Conservation (phyloP, 192 early-diverging fungal genomes). For the Chytriomyces sp. region DNA sequence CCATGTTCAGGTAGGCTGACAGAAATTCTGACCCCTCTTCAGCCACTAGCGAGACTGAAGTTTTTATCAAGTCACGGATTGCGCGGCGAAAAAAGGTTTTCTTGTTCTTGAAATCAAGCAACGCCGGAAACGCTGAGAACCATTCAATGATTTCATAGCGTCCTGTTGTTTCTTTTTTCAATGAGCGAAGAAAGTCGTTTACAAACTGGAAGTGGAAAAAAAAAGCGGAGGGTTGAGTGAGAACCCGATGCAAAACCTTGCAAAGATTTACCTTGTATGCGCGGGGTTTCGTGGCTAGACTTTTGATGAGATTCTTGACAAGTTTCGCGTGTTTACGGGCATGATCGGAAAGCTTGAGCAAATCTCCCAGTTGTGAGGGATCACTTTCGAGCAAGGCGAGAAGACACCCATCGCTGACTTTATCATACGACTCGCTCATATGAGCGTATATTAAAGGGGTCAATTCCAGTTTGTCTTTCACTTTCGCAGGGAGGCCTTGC, state of each 20-base stretch:
- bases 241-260: not conserved
- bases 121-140: constrained; percentile 13
- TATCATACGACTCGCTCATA: constrained; percentile 8
- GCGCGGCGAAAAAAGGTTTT: constrained; percentile 7
- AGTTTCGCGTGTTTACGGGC: not conserved
- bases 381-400: constrained; percentile 21
- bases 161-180: not conserved
- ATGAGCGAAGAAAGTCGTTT: constrained; percentile 6
- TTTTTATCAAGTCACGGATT: not conserved
- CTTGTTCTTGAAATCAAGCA: constrained; percentile 19
- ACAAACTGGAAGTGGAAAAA: constrained; percentile 17
- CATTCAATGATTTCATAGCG: constrained; percentile 20
- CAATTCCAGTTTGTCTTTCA: constrained; percentile 28
- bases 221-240: not conserved
- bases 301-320: constrained; percentile 13
- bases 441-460: constrained; percentile 30
- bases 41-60: not conserved
- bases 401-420: constrained; percentile 27
- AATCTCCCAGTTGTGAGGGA: constrained; percentile 17
- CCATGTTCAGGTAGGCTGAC: constrained; percentile 8
- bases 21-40: constrained; percentile 6
- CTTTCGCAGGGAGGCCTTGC: constrained; percentile 5
- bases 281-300: constrained; percentile 21
- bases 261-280: constrained; percentile 10
- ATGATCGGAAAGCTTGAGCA: constrained; percentile 17